Evolutionary conservation across 352 stramenopile species (phyloP), one percentile per base, ranked within the genome.

Genomic region (Pythium chondricola): DNA sequence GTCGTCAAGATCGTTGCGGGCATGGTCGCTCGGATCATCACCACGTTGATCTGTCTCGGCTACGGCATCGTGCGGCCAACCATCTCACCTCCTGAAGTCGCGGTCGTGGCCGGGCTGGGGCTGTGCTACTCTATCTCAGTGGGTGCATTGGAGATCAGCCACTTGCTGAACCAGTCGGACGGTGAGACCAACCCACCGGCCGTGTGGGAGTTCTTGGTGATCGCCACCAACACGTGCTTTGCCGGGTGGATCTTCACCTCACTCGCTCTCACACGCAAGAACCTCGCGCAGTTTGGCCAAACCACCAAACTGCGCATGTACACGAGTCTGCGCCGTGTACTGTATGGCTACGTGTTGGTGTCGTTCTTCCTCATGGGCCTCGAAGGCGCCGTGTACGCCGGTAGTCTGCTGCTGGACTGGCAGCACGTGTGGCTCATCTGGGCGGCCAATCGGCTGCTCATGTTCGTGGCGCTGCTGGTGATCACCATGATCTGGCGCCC

Each of bases 171-270:
- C 56, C 78, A 89, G 45, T 83, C 83, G 14, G 64, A 88, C 17
- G 83, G 83, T 13, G 70, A 86, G 7, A 57, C 63, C 6, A 64
- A 43, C 6, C 83, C 83, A 26, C 81, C 83, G 26, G 69, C 65
- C 2, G 69, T 90, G 2, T 94, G 83, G 83, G 81, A 89, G 52
- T 50, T 67, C 10, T 69, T 94, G n/a, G 77, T 84, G 11, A 69
- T 87, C 37, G 69, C 76, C 38, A 90, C 83, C 17, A 89, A 94
- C 50, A 51, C 50, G 2, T 94, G 83, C 52, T 94, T 94, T 67
- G 76, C 67, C 14, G 77, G 76, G 0, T 94, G 83, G 83, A 94
- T 94, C 45, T 94, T 90, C 58, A 61, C 76, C 41, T 92, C 83
- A 3, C 58, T 94, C 8, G 58, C 74, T 16, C 58, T 93, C 10